Evolutionary conservation across 176 grass and related monocot species (phyloP).

Genomic region (Rhynchospora breviuscula): DNA sequence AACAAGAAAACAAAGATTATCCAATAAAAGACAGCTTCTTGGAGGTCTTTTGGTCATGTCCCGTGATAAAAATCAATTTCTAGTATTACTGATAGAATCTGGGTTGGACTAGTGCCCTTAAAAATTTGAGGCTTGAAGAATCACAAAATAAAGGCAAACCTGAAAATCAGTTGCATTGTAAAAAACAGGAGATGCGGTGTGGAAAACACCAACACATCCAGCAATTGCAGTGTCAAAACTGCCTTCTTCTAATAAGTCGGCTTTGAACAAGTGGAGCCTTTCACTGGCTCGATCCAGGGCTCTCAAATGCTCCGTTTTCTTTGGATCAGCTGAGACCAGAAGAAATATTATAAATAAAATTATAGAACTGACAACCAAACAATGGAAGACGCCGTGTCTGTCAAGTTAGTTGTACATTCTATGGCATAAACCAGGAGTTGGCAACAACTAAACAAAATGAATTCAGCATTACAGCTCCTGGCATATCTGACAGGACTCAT

Average conservation of each 20-base stretch:
- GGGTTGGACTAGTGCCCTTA: not conserved
- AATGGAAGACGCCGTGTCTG: not conserved
- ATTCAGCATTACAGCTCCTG: too few relatives aligned
- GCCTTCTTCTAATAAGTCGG: slow-evolving; percentile 50
- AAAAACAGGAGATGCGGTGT: slow-evolving; percentile 42
- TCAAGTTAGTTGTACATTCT: too few relatives aligned
- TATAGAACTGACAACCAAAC: not conserved
- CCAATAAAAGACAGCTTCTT: not conserved
- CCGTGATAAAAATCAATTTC: too few relatives aligned
- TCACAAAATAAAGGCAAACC: not conserved
- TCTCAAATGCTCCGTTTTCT: slow-evolving; percentile 45
- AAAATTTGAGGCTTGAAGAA: not conserved
- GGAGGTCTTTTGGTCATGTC: not conserved
- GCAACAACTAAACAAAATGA: too few relatives aligned
- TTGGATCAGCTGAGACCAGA: slow-evolving; percentile 39
- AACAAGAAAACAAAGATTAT: not conserved
- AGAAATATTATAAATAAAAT: slow-evolving; percentile 12
- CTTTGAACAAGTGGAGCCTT: slow-evolving; percentile 59
- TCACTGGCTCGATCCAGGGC: slow-evolving; percentile 35
- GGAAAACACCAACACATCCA: slow-evolving; percentile 55
- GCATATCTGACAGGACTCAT: too few relatives aligned
- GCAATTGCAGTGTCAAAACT: slow-evolving; percentile 23
- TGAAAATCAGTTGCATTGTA: not conserved
- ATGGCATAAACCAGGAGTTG: too few relatives aligned
- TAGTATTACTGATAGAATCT: slow-evolving; percentile 1